phyloP scores from a whole-genome alignment of 1,139 yeast genomes.

The Magnusiomyces ingens region DNA sequence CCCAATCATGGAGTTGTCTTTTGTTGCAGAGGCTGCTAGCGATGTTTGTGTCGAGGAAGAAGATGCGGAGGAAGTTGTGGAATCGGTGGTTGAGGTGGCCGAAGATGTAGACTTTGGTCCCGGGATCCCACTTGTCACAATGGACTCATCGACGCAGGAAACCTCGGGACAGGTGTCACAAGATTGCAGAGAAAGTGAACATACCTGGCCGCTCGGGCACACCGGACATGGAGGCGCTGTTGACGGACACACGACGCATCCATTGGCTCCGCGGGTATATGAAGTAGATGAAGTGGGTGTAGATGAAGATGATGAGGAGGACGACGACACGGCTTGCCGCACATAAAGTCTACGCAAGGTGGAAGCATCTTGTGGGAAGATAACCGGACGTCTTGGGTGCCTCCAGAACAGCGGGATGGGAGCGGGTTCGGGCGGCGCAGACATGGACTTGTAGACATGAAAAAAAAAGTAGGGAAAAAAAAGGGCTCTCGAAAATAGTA shows the following conservation, averaged over 20 bases:
- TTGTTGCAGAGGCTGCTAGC: neutral
- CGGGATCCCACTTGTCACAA: neutral
- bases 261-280: conserved; percentile 9
- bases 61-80: conserved; percentile 6
- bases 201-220: conserved; percentile 15
- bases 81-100: neutral
- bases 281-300: neutral
- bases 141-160: conserved; percentile 11
- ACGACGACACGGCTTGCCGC: too few species aligned
- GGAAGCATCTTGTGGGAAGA: too few species aligned
- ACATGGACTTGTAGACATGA: too few species aligned
- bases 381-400: too few species aligned
- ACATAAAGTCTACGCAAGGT: too few species aligned
- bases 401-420: too few species aligned
- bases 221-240: conserved; percentile 14
- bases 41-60: neutral
- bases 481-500: too few species aligned
- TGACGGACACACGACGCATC: conserved; percentile 13
- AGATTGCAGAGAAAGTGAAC: conserved; percentile 16
- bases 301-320: too few species aligned
- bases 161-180: conserved; percentile 15
- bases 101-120: conserved; percentile 3
- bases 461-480: too few species aligned
- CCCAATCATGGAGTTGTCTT: conserved; percentile 7
- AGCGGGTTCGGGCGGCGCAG: too few species aligned